Percentiles rank a stretch among this genome's conserved stretches.
Evolutionary conservation across 176 grass and related monocot genomes (phyloP).

Genomic region (Aegilops longissima): DNA sequence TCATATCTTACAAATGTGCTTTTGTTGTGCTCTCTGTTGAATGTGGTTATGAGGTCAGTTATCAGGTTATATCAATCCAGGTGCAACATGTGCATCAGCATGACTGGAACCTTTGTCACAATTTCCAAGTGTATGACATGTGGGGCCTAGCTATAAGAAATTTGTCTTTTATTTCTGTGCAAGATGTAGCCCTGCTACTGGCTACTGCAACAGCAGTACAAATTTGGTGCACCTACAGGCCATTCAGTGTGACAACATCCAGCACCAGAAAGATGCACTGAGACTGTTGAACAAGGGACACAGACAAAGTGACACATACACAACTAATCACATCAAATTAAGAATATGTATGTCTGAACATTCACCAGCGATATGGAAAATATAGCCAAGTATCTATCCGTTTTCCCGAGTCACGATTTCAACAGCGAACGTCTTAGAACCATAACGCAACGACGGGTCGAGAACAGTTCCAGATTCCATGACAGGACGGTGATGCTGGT

Average conservation of each 20-base stretch:
- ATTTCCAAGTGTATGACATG: too few species aligned
- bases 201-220: neutral
- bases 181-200: neutral
- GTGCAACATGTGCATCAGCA: too few species aligned
- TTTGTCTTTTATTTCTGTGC: neutral
- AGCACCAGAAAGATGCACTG: neutral
- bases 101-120: too few species aligned
- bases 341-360: neutral
- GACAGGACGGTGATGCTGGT: conserved; percentile 1
- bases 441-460: neutral
- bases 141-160: too few species aligned
- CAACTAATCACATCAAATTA: neutral
- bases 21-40: too few species aligned
- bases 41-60: too few species aligned
- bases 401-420: conserved; percentile 16
- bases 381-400: conserved; percentile 9
- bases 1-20: too few species aligned
- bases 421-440: conserved; percentile 10
- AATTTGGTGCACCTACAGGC: neutral
- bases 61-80: too few species aligned
- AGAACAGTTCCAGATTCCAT: conserved; percentile 25
- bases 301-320: neutral
- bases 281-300: neutral
- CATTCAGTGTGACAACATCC: neutral
- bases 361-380: neutral